phyloP scores from a whole-genome alignment of 768 basidiomycete species.

The Russula griseocarnosa region DNA sequence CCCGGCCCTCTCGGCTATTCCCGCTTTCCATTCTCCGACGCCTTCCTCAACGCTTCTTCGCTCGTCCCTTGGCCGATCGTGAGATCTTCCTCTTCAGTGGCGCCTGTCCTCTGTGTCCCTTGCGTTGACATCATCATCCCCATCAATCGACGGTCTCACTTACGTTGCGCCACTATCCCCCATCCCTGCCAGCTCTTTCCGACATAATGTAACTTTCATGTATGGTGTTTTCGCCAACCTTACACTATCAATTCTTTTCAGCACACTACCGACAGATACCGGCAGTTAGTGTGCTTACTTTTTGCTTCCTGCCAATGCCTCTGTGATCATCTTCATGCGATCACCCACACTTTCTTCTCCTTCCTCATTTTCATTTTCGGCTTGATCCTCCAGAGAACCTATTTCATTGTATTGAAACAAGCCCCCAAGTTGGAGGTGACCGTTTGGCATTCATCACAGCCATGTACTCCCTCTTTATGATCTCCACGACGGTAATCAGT shows the following conservation, averaged over 20 bases:
- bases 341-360: constrained; percentile 34
- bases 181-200: constrained; percentile 38
- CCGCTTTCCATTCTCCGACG: constrained; percentile 23
- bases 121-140: not conserved
- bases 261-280: not conserved
- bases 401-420: constrained; percentile 78
- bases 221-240: constrained; percentile 49
- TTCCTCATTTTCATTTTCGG: constrained; percentile 29
- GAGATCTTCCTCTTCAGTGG: constrained; percentile 51
- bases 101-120: constrained; percentile 49
- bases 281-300: constrained; percentile 43
- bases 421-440: constrained; percentile 38
- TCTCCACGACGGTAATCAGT: constrained; percentile 74
- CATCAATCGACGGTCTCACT: constrained; percentile 29
- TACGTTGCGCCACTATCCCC: constrained; percentile 48
- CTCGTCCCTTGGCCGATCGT: constrained; percentile 53
- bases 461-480: constrained; percentile 78
- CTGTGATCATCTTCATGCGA: constrained; percentile 29
- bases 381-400: constrained; percentile 48
- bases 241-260: constrained; percentile 10
- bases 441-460: constrained; percentile 43
- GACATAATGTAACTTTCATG: constrained; percentile 66
- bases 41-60: constrained; percentile 45
- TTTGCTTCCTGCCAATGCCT: constrained; percentile 55
- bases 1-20: constrained; percentile 13